These are phyloP conservation scores for Sphaerosporella brunnea DNA, from an alignment of 495 filamentous ascomycete genomes.

Conservation along the genomic window DNA sequence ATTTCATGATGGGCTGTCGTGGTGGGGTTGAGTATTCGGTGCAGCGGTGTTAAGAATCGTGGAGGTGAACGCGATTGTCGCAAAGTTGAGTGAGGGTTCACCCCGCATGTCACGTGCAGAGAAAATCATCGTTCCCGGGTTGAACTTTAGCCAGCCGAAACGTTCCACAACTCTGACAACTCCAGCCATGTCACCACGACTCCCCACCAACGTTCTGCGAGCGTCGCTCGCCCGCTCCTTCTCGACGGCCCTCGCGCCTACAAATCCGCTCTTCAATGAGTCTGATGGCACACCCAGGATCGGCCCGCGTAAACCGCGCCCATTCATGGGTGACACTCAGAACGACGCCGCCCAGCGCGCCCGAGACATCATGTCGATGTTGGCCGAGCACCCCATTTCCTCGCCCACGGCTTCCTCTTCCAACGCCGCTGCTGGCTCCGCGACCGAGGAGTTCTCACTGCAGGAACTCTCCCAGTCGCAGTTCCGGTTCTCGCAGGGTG, in stretches of 20 bases:
- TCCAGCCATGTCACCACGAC: neutral
- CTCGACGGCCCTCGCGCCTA: neutral
- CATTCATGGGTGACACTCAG: no score
- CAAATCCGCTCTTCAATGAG: neutral
- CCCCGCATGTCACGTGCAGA: no score
- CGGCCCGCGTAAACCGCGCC: neutral
- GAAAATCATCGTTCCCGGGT: no score
- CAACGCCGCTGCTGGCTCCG: neutral
- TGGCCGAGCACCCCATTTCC: neutral
- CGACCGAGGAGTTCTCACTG: neutral
- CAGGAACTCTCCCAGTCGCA: constrained; percentile 13
- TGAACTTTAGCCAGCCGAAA: no score
- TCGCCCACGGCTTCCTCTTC: neutral
- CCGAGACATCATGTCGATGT: neutral
- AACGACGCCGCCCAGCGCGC: neutral
- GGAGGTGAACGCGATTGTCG: no score
- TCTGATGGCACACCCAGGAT: neutral
- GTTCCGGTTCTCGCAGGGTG: constrained; percentile 47
- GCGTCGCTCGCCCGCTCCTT: neutral
- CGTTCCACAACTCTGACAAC: no score
- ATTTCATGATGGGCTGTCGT: no score
- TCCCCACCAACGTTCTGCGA: neutral
- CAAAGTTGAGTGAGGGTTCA: no score
- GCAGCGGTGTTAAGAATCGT: no score
- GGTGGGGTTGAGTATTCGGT: no score